Conservation (phyloP, 108 stramenopile genomes). For the Bacterosira constricta region DNA sequence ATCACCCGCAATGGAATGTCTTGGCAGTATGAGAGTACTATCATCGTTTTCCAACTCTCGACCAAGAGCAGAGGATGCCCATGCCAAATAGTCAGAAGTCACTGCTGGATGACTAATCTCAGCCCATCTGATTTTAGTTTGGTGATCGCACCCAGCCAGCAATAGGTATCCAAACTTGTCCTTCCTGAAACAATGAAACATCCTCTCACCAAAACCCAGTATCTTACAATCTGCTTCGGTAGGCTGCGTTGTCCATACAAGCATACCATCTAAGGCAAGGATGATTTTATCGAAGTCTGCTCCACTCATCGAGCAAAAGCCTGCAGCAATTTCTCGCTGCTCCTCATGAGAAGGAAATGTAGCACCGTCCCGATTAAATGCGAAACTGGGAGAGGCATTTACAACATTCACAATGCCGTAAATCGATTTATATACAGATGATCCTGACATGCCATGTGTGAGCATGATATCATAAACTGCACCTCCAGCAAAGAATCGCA, state of each 20-base stretch:
- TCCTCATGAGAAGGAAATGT: conserved; percentile 13
- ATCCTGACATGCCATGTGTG: not conserved
- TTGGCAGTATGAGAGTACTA: conserved; percentile 1
- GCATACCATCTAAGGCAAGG: conserved; percentile 5
- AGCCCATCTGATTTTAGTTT: conserved; percentile 4
- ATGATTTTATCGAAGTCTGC: conserved; percentile 7
- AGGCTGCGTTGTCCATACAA: conserved; percentile 7
- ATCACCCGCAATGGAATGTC: conserved; percentile 35
- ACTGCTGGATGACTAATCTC: conserved; percentile 5
- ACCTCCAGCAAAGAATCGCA: conserved; percentile 26
- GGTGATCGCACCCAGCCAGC: conserved; percentile 7
- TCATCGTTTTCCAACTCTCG: not conserved
- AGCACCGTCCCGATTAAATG: not conserved
- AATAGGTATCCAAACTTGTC: not conserved
- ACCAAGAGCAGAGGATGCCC: not conserved
- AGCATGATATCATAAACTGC: conserved; percentile 8
- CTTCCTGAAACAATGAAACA: conserved; percentile 1
- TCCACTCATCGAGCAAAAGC: not conserved
- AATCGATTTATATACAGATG: conserved; percentile 2
- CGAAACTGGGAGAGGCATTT: conserved; percentile 2
- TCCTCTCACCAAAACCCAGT: not conserved
- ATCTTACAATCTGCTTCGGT: not conserved
- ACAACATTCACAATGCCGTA: conserved; percentile 2
- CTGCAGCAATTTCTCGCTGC: conserved; percentile 4
- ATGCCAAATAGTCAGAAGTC: conserved; percentile 24